Base-by-base conservation (phyloP, 2,329 filamentous ascomycete genomes). In the Lecanoromycetidae sp. region DNA sequence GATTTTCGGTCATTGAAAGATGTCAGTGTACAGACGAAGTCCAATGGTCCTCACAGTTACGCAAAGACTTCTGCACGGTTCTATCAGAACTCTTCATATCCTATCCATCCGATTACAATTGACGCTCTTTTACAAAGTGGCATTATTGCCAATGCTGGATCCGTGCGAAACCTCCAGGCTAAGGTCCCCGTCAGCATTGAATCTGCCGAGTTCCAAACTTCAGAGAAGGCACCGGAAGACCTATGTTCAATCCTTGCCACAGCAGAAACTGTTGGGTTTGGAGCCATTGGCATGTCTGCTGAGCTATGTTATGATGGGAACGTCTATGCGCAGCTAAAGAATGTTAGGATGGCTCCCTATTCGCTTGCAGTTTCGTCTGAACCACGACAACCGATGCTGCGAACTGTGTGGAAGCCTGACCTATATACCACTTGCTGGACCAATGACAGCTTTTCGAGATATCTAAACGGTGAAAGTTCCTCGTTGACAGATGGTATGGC, bases 21-120 rank as follows among this genome's bases (percentile, higher is more conserved):
- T 12, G n/a, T 47, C 10, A 19, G 19, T 9, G 19, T 46, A 12
- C 35, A 47, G 13, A 40, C 34, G 15, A 19, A 20, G 22, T 20
- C 20, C 12, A 35, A 30, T 35, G 26, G 15, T 25, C n/a, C 5
- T 37, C 17, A 34, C 8, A 30, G 30, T 20, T 26, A 19, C 10
- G 44, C 36, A n/a, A 30, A 22, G 10, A 41, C 25, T 26, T 13
- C 23, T n/a, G n/a, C 23, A 5, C 23, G 23, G 10, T 36, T 19
- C 23, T 26, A 20, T 26, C 23, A 20, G 17, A 23, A 32, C 13
- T 19, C 26, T 10, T 23, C 17, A 19, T 47, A 47, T 25, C 9
- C 29, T 13, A 39, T 47, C 13, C 44, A 47, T 22, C 44, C 44
- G 26, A 41, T 36, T 17, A 47, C 36, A 22, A 32, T 47, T 12